Conservation (phyloP, 345 rosid genomes). For the Kernera saxatilis region DNA sequence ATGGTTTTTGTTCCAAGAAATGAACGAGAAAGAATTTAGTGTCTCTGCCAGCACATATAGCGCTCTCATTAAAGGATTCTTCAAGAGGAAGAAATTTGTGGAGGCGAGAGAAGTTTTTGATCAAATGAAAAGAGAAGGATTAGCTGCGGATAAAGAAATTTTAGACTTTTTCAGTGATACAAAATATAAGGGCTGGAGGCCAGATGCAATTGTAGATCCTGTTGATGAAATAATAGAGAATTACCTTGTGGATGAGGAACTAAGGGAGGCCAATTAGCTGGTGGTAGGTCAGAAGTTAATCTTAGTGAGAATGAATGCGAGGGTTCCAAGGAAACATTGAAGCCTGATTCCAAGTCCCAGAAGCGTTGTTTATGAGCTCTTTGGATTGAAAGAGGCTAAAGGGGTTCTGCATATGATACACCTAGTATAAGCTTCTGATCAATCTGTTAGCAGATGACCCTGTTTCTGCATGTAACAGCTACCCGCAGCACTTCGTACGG, state of each 20-base stretch:
- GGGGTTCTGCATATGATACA: neutral
- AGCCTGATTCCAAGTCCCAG: neutral
- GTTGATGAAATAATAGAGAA: slow-evolving; percentile 79
- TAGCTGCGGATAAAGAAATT: slow-evolving; percentile 57
- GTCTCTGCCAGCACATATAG: slow-evolving; percentile 54
- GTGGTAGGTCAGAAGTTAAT: neutral
- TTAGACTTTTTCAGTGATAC: slow-evolving; percentile 50
- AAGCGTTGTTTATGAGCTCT: neutral
- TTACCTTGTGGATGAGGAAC: slow-evolving; percentile 39
- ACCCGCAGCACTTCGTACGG: neutral
- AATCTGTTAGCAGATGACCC: neutral
- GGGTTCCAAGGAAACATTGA: neutral
- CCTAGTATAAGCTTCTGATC: neutral
- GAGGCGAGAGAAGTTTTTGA: slow-evolving; percentile 74
- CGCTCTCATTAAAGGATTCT: slow-evolving; percentile 67
- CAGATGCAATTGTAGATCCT: slow-evolving; percentile 56
- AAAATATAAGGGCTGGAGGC: slow-evolving; percentile 56
- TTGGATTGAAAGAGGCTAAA: neutral
- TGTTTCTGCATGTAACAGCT: neutral
- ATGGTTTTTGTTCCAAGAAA: slow-evolving; percentile 66
- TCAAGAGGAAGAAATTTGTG: slow-evolving; percentile 59
- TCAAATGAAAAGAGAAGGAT: slow-evolving; percentile 64
- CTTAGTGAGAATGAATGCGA: neutral
- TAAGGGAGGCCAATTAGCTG: slow-evolving; percentile 29
- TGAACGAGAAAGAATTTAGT: slow-evolving; percentile 59